Percentiles rank a stretch among this genome's conserved stretches.
phyloP scores from a whole-genome alignment of 371 early-diverging fungal species.

The Funneliformis caledonium region DNA sequence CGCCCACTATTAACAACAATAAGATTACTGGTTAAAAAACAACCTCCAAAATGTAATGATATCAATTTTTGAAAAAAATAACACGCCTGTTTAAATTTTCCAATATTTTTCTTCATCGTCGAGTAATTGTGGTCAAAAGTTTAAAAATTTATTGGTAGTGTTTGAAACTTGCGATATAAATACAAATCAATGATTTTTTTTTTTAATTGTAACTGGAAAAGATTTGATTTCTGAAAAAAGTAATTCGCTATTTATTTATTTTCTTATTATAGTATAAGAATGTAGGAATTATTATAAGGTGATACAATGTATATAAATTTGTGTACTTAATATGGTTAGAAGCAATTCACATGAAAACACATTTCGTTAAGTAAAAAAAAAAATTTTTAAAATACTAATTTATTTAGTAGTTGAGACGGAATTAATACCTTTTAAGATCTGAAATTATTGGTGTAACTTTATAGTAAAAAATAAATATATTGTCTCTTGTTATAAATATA shows the following conservation, averaged over 20 bases:
- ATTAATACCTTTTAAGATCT: too few species aligned
- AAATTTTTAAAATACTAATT: too few species aligned
- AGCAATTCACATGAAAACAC: too few species aligned
- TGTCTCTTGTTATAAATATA: too few species aligned
- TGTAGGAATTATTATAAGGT: too few species aligned
- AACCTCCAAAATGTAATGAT: background rate
- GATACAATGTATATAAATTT: background rate
- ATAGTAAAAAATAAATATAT: too few species aligned
- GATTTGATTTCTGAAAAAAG: background rate
- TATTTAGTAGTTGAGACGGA: too few species aligned
- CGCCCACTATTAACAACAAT: conserved; percentile 39
- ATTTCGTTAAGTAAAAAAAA: too few species aligned
- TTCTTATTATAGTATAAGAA: background rate
- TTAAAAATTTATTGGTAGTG: background rate
- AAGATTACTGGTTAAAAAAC: background rate
- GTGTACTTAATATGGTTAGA: background rate
- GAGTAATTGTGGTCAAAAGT: background rate
- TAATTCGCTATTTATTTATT: background rate
- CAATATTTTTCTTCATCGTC: conserved; percentile 38
- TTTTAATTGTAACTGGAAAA: background rate
- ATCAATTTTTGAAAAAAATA: background rate
- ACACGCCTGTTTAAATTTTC: conserved; percentile 34
- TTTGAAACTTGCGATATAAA: background rate
- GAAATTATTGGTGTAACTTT: too few species aligned
- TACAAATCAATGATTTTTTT: background rate